Evolutionary conservation across 192 early-diverging fungal species (phyloP), one percentile per base, ranked within the genome.

Genomic region (Umbelopsis sp.): DNA sequence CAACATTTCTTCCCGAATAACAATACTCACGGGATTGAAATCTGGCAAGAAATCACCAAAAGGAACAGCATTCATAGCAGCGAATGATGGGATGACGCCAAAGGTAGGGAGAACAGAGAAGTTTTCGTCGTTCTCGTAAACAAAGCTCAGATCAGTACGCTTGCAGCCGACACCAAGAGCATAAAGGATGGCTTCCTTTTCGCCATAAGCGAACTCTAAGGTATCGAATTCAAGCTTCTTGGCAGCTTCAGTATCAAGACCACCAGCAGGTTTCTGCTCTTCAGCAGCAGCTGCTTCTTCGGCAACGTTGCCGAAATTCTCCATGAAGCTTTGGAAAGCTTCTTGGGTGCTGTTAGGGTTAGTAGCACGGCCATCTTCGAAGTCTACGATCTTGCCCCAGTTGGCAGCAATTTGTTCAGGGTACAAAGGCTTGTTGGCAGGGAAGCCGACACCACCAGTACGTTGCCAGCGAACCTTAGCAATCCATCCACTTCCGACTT

Each of bases 381-480:
- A 99, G 87, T 97, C 90, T 53, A 83, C 87, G 72, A 99, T 95
- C 56, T 86, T 86, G 43, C 70, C 51, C 95, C 94, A 98, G 73
- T 88, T 86, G 65, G 79, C 59, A 43, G 90, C 86, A 71, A 99
- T 89, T 66, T 89, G 91, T 83, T 99, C 97, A 49, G 95, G 96
- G 12, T 83, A 83, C 66, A 99, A 82, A 11, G 85, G 75, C 50
- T 88, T 83, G 83, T 91, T 88, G 68, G 94, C 88, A 41, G 95
- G 91, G 89, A 98, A 99, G 6, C 91, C 93, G 51, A 92, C 90
- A 70, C 98, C 98, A 50, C 94, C 96, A 21, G 93, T 90, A 43
- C 98, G 90, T 85, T 99, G 97, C 89, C 95, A 95, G 76, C 96
- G 94, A 67, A 99, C 89, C 86, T 98, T 94, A 43, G 95, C 90